Conservation (phyloP, 2,329 filamentous ascomycete genomes). For the Aspergillus arachidicola region DNA sequence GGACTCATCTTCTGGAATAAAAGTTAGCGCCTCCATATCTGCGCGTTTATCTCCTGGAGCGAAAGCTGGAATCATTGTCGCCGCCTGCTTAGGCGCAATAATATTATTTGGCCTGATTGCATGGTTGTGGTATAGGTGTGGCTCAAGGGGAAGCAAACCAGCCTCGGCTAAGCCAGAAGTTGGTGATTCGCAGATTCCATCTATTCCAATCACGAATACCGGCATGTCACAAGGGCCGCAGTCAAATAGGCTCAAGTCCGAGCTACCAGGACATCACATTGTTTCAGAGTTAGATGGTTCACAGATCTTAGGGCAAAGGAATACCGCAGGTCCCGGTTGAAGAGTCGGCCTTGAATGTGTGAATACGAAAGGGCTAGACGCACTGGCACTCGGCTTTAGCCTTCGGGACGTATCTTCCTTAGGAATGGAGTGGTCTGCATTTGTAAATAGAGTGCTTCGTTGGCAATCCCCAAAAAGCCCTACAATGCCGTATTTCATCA, state of each 20-base stretch:
- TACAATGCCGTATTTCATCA: not conserved
- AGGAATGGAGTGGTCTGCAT: not conserved
- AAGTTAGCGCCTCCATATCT: not conserved
- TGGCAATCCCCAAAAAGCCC: not conserved
- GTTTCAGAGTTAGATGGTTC: not conserved
- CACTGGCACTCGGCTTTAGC: not conserved
- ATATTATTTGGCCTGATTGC: not conserved
- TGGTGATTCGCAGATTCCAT: not conserved
- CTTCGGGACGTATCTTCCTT: not conserved
- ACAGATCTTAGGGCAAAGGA: not conserved
- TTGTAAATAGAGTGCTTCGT: not conserved
- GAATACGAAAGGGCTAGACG: not conserved
- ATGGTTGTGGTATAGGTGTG: not conserved
- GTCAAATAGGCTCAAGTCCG: not conserved
- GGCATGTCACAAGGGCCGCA: not conserved
- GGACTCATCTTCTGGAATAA: not conserved
- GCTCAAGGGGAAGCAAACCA: not conserved
- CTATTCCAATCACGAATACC: not conserved
- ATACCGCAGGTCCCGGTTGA: not conserved
- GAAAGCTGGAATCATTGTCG: not conserved
- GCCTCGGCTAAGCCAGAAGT: not conserved
- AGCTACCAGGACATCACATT: not conserved
- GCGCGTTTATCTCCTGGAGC: not conserved
- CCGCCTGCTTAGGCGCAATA: not conserved
- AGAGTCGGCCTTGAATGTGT: not conserved